Percentiles rank a stretch among this genome's conserved stretches.
phyloP scores from a whole-genome alignment of 2,329 filamentous ascomycete genomes.

The Exophiala bonariae region DNA sequence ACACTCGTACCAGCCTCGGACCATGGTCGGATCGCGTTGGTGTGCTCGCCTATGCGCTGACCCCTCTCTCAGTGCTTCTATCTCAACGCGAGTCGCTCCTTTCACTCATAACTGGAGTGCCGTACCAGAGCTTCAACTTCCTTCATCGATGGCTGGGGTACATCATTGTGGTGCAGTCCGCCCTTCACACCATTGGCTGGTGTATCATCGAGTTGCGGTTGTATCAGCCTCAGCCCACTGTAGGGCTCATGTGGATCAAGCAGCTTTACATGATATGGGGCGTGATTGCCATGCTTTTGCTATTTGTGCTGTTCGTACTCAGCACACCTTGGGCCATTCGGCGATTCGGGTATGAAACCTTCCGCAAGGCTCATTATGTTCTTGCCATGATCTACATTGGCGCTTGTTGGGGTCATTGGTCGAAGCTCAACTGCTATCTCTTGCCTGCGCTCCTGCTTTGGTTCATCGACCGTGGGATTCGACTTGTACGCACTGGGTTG shows the following conservation, averaged over 20 bases:
- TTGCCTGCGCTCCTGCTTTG: constrained; percentile 66
- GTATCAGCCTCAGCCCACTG: constrained; percentile 69
- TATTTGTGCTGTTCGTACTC: constrained; percentile 62
- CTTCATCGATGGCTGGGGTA: constrained; percentile 75
- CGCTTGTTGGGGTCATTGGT: constrained; percentile 75
- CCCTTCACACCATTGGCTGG: constrained; percentile 72
- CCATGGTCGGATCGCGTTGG: constrained; percentile 70
- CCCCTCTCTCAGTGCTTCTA: constrained; percentile 67
- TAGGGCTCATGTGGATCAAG: constrained; percentile 57
- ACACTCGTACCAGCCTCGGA: constrained; percentile 66
- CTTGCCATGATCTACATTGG: constrained; percentile 73
- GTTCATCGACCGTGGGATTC: constrained; percentile 62
- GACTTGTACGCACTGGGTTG: constrained; percentile 58
- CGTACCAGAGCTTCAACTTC: constrained; percentile 77
- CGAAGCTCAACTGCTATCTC: constrained; percentile 66
- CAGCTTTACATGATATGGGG: constrained; percentile 74
- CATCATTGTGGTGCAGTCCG: constrained; percentile 67
- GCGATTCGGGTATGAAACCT: constrained; percentile 73
- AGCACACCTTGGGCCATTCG: constrained; percentile 62
- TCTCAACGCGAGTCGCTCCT: constrained; percentile 70
- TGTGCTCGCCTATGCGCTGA: constrained; percentile 70
- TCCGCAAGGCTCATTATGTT: constrained; percentile 72
- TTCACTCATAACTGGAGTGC: constrained; percentile 68
- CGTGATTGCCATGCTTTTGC: constrained; percentile 64
- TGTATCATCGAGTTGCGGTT: constrained; percentile 64